These are phyloP conservation scores for Cornus suecica DNA, from an alignment of 148 eudicot genomes.

Conservation along the genomic window DNA sequence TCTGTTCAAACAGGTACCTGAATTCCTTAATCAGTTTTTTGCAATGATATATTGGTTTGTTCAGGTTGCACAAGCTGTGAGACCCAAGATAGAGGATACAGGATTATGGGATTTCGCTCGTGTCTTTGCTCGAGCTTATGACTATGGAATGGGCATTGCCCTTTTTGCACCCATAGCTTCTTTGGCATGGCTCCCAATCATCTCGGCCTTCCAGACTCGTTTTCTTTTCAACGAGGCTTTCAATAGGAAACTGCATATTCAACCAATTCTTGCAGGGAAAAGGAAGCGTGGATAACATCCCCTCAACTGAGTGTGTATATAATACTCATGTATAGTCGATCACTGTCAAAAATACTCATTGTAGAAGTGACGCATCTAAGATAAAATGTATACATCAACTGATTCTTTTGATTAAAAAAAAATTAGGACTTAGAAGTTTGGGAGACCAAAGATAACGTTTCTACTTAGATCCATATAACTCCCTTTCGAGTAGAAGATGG, in stretches of 20 bases:
- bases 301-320: slow-evolving; percentile 6
- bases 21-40: not conserved
- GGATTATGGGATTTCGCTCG: slow-evolving; percentile 69
- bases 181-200: slow-evolving; percentile 91
- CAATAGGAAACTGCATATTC: slow-evolving; percentile 80
- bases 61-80: slow-evolving; percentile 69
- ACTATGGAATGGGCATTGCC: slow-evolving; percentile 76
- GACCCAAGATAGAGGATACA: slow-evolving; percentile 56
- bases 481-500: too few species aligned
- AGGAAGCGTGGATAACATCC: slow-evolving; percentile 43
- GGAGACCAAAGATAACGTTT: not conserved
- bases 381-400: not conserved
- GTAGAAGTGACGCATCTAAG: not conserved
- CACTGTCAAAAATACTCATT: not conserved
- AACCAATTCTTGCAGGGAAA: slow-evolving; percentile 70
- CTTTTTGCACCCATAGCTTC: slow-evolving; percentile 77
- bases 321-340: slow-evolving; percentile 1
- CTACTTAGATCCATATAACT: too few species aligned
- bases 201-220: slow-evolving; percentile 88
- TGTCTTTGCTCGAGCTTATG: slow-evolving; percentile 79
- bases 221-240: slow-evolving; percentile 93
- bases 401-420: not conserved
- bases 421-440: not conserved
- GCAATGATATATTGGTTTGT: not conserved
- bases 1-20: not conserved